A percentile compares a stretch with the other conserved stretches of the same genome.
phyloP scores from a whole-genome alignment of 2,329 filamentous ascomycete genomes.

The Aspergillus aculeatinus region DNA sequence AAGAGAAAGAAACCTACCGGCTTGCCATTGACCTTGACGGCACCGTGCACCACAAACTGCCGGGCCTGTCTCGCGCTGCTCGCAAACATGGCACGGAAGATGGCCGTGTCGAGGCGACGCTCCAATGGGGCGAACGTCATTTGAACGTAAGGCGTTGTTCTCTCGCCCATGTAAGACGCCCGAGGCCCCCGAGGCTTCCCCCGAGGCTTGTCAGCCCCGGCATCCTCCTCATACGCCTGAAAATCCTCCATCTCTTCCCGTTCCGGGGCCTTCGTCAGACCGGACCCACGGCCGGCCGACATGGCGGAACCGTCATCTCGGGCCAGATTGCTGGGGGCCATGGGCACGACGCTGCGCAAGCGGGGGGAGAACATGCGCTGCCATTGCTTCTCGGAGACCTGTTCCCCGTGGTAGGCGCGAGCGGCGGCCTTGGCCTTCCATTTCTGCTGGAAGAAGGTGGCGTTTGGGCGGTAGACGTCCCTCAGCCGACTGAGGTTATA shows the following conservation, averaged over 20 bases:
- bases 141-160: slow-evolving; percentile 74
- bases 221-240: too few species aligned
- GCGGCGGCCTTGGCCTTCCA: slow-evolving; percentile 84
- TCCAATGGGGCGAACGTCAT: slow-evolving; percentile 94
- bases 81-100: slow-evolving; percentile 91
- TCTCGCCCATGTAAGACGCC: too few species aligned
- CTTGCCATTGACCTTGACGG: slow-evolving; percentile 93
- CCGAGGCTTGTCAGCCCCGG: too few species aligned
- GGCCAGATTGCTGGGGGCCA: slow-evolving; percentile 79
- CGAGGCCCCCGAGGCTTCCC: too few species aligned
- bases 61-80: slow-evolving; percentile 90
- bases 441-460: slow-evolving; percentile 97
- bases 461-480: slow-evolving; percentile 44
- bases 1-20: slow-evolving; percentile 60
- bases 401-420: slow-evolving; percentile 90
- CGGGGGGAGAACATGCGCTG: slow-evolving; percentile 84
- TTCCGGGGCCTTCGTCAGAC: slow-evolving; percentile 46
- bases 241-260: too few species aligned
- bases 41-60: slow-evolving; percentile 90
- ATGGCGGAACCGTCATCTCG: slow-evolving; percentile 76
- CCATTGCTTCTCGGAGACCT: slow-evolving; percentile 92
- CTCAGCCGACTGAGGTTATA: slow-evolving; percentile 72
- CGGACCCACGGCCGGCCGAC: slow-evolving; percentile 80
- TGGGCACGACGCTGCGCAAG: slow-evolving; percentile 78
- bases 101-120: slow-evolving; percentile 85